Base-by-base conservation (phyloP, 768 basidiomycete genomes). In the Chalciporus piperatus region DNA sequence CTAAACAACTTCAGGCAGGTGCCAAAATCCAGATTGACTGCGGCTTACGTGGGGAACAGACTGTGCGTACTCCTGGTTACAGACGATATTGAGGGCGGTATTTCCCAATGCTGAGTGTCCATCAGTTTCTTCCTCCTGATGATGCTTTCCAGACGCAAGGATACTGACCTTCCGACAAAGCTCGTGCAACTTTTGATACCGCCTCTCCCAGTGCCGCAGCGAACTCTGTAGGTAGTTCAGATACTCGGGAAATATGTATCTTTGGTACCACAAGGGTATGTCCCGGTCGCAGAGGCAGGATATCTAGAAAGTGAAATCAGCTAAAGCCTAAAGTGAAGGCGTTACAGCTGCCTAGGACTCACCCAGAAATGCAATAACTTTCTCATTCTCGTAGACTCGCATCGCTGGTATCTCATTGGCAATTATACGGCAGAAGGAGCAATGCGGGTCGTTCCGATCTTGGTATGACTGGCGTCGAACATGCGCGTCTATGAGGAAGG, bases 21-120 rank as follows among this genome's bases (percentile, higher is more conserved):
- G 38, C 23, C 6, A 16, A 16, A 32, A 28, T n/a, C 16, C 14
- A 39, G 39, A 35, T 19, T 43, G 30, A 41, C 13, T 45, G 47
- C 20, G 17, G 61, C 80, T 51, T 55, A 87, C 87, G 70, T 89
- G 87, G n/a, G 81, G 82, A 7, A 89, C 85, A 4, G 84, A 84
- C 62, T 89, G 87, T 0, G 87, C 87, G 58, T 89, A 89, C 65
- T 88, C 87, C 61, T 89, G 87, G 62, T 89, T 89, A 59, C 86
- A 87, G 4, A 89, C 87, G 6, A 89, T 79, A 61, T 89, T 89
- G 42, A 89, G 71, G 7, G 74, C 85, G 14, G 84, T 84, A 57
- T 87, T 84, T 11, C 79, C 73, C 22, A 87, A 17, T 19, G 51
- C 52, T 59, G 40, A 6, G 19, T 35, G 4, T 17, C 8, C 27